Percentiles rank a stretch among this genome's conserved stretches.
phyloP scores from a whole-genome alignment of 306 rosid genomes.

The Fagus crenata region DNA sequence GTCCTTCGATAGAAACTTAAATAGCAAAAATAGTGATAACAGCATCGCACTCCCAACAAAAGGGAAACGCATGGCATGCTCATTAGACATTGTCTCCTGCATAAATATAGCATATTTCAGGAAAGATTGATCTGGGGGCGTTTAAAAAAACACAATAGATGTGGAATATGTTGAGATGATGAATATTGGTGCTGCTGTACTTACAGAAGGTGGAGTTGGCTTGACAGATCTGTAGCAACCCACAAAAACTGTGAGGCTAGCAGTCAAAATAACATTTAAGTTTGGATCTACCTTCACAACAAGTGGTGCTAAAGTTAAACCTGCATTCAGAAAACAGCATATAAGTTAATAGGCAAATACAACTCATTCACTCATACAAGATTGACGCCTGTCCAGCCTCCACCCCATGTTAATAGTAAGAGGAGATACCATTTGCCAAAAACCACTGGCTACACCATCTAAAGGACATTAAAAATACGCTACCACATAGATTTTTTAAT shows the following conservation, averaged over 20 bases:
- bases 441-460: not conserved
- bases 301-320: slow-evolving; percentile 91
- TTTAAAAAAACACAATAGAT: not conserved
- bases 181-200: slow-evolving; percentile 26
- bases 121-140: slow-evolving; percentile 6
- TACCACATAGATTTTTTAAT: not conserved
- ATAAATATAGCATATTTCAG: slow-evolving; percentile 25
- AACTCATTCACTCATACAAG: not conserved
- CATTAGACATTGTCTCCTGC: slow-evolving; percentile 99
- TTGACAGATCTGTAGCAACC: slow-evolving; percentile 98
- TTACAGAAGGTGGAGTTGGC: slow-evolving; percentile 92
- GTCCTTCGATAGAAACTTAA: slow-evolving; percentile 97
- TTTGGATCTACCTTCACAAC: slow-evolving; percentile 85
- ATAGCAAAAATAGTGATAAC: slow-evolving; percentile 88
- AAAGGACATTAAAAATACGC: not conserved
- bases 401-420: not conserved
- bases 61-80: slow-evolving; percentile 99
- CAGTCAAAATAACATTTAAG: slow-evolving; percentile 84
- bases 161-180: slow-evolving; percentile 1
- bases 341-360: not conserved
- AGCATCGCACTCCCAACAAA: slow-evolving; percentile 99
- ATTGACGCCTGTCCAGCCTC: not conserved
- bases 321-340: slow-evolving; percentile 47
- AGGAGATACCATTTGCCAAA: not conserved
- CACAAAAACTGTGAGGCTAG: slow-evolving; percentile 82